A percentile compares a stretch with the other conserved stretches of the same genome.
These are phyloP conservation scores for Ceratobasidium sp. DNA, from an alignment of 1,284 basidiomycete genomes.

Conservation along the genomic window DNA sequence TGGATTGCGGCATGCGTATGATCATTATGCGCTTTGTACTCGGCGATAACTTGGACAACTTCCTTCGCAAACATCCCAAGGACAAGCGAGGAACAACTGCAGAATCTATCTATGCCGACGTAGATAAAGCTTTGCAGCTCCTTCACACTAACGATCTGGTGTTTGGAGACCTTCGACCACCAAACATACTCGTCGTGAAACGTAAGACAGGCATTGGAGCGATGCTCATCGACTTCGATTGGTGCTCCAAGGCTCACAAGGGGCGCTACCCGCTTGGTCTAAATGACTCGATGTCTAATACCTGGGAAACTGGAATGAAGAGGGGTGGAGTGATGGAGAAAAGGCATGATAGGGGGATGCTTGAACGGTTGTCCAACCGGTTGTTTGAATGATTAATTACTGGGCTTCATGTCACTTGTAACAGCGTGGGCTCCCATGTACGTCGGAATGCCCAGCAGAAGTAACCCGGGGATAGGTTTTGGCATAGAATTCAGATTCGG, in stretches of 20 bases:
- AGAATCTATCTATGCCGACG: neutral
- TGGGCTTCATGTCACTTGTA: too few relatives aligned
- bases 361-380: neutral
- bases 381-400: neutral
- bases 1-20: neutral
- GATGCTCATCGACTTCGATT: slow-evolving; percentile 44
- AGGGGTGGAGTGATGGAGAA: slow-evolving; percentile 12
- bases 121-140: slow-evolving; percentile 20
- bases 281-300: neutral
- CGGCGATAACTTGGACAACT: neutral
- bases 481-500: too few relatives aligned
- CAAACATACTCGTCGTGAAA: slow-evolving; percentile 33
- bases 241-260: slow-evolving; percentile 22
- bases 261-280: slow-evolving; percentile 33
- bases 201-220: neutral
- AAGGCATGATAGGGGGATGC: slow-evolving; percentile 12
- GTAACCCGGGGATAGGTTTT: too few relatives aligned
- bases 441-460: too few relatives aligned
- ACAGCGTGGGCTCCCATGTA: too few relatives aligned
- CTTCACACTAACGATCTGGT: slow-evolving; percentile 34
- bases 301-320: slow-evolving; percentile 13
- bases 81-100: neutral
- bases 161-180: slow-evolving; percentile 43
- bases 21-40: slow-evolving; percentile 40
- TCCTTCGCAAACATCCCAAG: neutral